Evolutionary conservation across 345 rosid genomes (phyloP), one percentile per base, ranked within the genome.

Genomic region (Eucalyptus sp.): DNA sequence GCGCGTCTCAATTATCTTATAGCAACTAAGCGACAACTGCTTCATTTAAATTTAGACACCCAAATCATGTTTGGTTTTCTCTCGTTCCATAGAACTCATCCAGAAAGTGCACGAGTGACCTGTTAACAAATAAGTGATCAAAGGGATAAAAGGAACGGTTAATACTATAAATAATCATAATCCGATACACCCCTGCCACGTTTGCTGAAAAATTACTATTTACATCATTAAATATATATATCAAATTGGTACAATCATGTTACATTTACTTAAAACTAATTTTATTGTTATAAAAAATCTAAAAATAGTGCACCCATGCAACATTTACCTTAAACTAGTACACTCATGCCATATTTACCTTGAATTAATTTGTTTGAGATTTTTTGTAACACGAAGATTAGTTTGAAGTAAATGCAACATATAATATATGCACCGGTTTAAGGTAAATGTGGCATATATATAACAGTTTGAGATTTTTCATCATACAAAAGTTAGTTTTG

Each of bases 401-500:
- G 4, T 52, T 52, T 52, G 9, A 52, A 10, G 4, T 52, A 52
- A 52, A 52, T 52, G 24, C 10, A 0, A 52, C 4, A 52, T 51
- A 51, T 51, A 51, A 52, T 51, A 51, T 51, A 51, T 51, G 9
- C 17, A 51, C 4, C 9, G 22, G 3, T 51, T 51, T 3, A 17
- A 51, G 22, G 22, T 51, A 51, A 51, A 16, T 51, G 22, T 51
- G 3, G 8, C 54, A 51, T 51, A 7, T 44, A 50, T 52, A 52
- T 52, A 52, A 18, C 9, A 17, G 0, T 52, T 17, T 52, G 10
- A 18, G 4, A 52, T 18, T 52, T 17, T 18, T 52, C 0, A 1
- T 0, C 2, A 52, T 2, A 52, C 24, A 0, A 18, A 0, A 52
- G 7, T 52, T 17, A 52, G 9, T 52, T 52, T 52, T 7, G 56